Base-by-base conservation (phyloP, 2,329 filamentous ascomycete genomes). In the Xylaria sp. region DNA sequence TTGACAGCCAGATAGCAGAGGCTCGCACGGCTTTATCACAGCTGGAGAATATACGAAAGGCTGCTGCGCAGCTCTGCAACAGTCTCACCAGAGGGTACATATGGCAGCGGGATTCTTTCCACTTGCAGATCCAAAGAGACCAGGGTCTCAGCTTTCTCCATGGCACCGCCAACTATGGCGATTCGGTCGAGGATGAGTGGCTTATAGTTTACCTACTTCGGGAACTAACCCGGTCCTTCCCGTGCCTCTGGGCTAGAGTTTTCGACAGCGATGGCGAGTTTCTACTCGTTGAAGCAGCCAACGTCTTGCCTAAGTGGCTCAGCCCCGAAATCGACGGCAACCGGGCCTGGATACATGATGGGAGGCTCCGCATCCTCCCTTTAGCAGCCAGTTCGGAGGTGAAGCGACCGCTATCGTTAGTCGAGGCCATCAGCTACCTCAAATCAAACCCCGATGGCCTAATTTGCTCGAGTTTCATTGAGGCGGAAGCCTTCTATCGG, bases 131-230 rank as follows among this genome's bases (percentile, higher is more conserved):
- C 65, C 88, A 78, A 73, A 88, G 73, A 48, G 75, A 78, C 19
- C 72, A 78, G 65, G 85, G 79, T 1, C 67, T 84, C 7, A 68
- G 78, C n/a, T 86, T 87, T 59, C 80, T 99, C 5, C 82, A 85
- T 59, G 93, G 93, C 18, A 78, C 80, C 47, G 94, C 91, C 1
- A 90, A 93, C 69, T 97, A 92, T 66, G 92, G 93, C 7, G 95
- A 99, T 72, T 94, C 92, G 0, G 87, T 97, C 3, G 93, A 96
- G 67, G 94, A 99, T 65, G 95, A 99, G 76, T 99, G 94, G 95
- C 82, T 97, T 5, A 87, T 97, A 55, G 92, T 97, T 18, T 96
- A 92, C 73, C 76, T 97, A 4, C 78, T 99, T 24, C 85, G 90
- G 41, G 88, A 96, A 72, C 75, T 97, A 63, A 92, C 88, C 63